Base-by-base conservation (phyloP, 495 filamentous ascomycete species). In the Stereocaulon alpinum region DNA sequence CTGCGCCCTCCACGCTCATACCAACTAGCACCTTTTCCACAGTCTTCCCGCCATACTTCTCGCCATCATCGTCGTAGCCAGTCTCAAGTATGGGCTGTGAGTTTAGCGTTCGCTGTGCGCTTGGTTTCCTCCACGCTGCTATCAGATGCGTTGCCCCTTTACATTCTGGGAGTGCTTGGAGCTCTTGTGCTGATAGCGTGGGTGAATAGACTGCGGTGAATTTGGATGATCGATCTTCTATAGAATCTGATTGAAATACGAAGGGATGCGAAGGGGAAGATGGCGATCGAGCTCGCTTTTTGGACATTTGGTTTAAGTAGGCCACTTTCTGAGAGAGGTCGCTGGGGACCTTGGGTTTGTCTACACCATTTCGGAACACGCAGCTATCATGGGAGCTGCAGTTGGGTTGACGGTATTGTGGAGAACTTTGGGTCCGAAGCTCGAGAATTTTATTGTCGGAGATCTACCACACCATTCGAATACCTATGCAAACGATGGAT, bases 21-120 rank as follows among this genome's bases (percentile, higher is more conserved):
- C 67, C 63, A 6, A 66, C 58, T 4, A 78, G 70, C 15, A 75
- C 69, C 48, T 69, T 67, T 51, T 68, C 60, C 22, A 77, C 60
- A 27, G 63, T 60, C 56, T 68, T 70, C 0, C 75, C 76, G 10
- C 60, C 76, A 43, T 69, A 68, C 41, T 67, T 66, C 63, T 78
- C 76, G 11, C 76, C 76, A 56, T 77, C 76, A 59, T 77, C 75
- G 56, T 76, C 74, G 60, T 67, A 58, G n/a, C 71, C 71, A 18
- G 61, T 61, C n/a, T 68, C 66, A 34, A 70, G 69, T 2, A 71
- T 32, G 12, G 45, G 49, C 43, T 20, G 41, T 14, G 51, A 17
- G 14, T 40, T 17, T 9, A 64, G 50, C 27, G 59, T n/a, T 17
- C 37, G 44, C 52, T 61, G 53, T n/a, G 34, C 67, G 60, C 34